Percentiles rank a stretch among this genome's conserved stretches.
Evolutionary conservation across 192 early-diverging fungal species (phyloP).

Genomic region (Coemansia javaensis): DNA sequence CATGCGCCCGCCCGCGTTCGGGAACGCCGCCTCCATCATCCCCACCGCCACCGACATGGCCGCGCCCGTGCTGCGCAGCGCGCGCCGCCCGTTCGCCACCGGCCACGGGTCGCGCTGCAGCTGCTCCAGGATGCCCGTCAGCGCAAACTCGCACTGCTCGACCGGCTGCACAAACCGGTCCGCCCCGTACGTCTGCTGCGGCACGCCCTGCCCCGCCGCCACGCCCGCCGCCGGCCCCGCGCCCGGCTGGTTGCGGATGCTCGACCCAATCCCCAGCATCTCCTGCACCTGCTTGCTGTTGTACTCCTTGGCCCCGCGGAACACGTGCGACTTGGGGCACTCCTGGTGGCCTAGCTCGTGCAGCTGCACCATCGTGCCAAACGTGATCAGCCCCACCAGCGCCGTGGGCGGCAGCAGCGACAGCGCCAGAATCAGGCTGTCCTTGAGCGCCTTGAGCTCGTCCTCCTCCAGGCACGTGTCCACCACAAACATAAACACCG

Average conservation of each 20-base stretch:
- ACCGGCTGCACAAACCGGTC: slow-evolving; percentile 86
- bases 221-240: slow-evolving; percentile 8
- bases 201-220: slow-evolving; percentile 18
- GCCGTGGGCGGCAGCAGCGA: slow-evolving; percentile 89
- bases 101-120: slow-evolving; percentile 98
- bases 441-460: slow-evolving; percentile 94
- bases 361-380: slow-evolving; percentile 97
- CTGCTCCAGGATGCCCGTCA: slow-evolving; percentile 92
- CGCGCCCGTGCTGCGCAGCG: slow-evolving; percentile 90
- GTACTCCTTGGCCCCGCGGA: slow-evolving; percentile 97
- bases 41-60: slow-evolving; percentile 90
- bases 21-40: slow-evolving; percentile 88
- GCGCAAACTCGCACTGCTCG: slow-evolving; percentile 91
- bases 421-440: slow-evolving; percentile 83
- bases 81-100: slow-evolving; percentile 80
- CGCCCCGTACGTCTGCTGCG: slow-evolving; percentile 45
- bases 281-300: slow-evolving; percentile 91
- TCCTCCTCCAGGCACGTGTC: slow-evolving; percentile 95
- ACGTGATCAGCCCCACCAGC: slow-evolving; percentile 94
- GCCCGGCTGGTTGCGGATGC: slow-evolving; percentile 43
- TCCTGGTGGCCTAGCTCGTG: slow-evolving; percentile 95
- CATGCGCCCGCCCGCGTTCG: slow-evolving; percentile 86
- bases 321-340: slow-evolving; percentile 97
- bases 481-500: slow-evolving; percentile 94
- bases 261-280: slow-evolving; percentile 81